Base-by-base conservation (phyloP, 306 rosid genomes). In the Clitoria ternatea region DNA sequence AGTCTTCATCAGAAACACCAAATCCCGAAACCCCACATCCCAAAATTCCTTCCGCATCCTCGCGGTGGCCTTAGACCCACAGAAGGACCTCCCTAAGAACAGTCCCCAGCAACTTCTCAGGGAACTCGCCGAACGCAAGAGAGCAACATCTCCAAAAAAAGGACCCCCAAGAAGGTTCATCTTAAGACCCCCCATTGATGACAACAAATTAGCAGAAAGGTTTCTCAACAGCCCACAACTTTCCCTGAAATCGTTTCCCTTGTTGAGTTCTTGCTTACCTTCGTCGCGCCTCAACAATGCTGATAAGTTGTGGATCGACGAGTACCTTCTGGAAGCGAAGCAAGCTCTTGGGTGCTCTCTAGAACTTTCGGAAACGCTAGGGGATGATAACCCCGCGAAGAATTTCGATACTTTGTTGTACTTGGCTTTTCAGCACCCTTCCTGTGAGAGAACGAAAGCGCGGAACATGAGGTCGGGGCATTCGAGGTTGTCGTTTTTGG, bases 391-490 rank as follows among this genome's bases (percentile, higher is more conserved):
- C 50, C 97, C 99, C 0, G 97, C 97, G 0, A 91, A 85, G 67
- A 97, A 94, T 20, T 91, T 94, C 19, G 97, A 94, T 69, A 82
- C 89, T 0, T 47, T 94, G 85, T 22, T 94, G 79, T 94, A 94
- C 43, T 67, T 94, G 84, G 99, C 99, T n/a, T 94, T 94, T 82
- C 99, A 94, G 84, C 97, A 94, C 26, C 96, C 99, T 0, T 78
- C 89, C 0, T 86, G 99, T 40, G 95, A 94, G 79, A 82, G 99
- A 61, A 76, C 89, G 5, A 91, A 86, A 2, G 85, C 92, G 1
- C 75, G 95, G 44, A 96, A 91, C 66, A 94, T 94, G 66, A 63
- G 89, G 55, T 80, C 86, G 2, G 99, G 92, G 66, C 99, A 94
- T 69, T 81, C 99, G 2, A 85, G 99, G 85, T 68, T 94, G 63